Evolutionary conservation across 148 eudicot genomes (phyloP), one percentile per base, ranked within the genome.

Genomic region (Persicaria maculosa): DNA sequence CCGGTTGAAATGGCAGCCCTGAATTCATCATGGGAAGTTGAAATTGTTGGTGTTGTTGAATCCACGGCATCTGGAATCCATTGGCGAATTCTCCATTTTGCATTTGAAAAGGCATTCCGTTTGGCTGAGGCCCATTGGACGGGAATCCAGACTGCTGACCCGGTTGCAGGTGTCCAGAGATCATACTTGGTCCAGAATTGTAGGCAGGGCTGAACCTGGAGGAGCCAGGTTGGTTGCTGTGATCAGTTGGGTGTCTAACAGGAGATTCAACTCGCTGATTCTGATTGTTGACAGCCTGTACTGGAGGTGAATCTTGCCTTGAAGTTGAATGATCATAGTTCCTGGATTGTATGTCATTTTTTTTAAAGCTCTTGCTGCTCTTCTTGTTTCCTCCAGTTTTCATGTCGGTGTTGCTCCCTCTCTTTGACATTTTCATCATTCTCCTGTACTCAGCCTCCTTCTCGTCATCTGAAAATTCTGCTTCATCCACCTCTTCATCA

Each of bases 381-480:
- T 84, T 86, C 78, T 81, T 88, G 83, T 78, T 81, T 75, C 68
- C 79, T 47, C 74, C 89, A 48, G 74, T 75, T 71, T 75, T 84
- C 50, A 83, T 73, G 31, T 83, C 88, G 76, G 45, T 40, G 15
- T 75, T 87, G 75, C 76, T 82, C 9, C 80, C 90, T 72, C 99
- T 83, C 83, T 90, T 92, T 17, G 91, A 82, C 88, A 83, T 83
- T 70, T 88, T 92, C 22, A 82, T 74, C 90, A 80, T 82, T 79
- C 79, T 89, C 81, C 46, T 85, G 80, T 83, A 90, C 82, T 92
- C 97, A 4, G 92, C 97, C 84, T 95, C 99, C 72, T 90, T 83
- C 81, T 92, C 97, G 58, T 95, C 97, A 79, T 95, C 99, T 43
- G 99, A 92, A 77, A 95, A 92, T 78, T 95, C 97, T 8, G 69